Base-by-base conservation (phyloP, 1,139 yeast genomes). In the Debaryomycetaceae sp. region DNA sequence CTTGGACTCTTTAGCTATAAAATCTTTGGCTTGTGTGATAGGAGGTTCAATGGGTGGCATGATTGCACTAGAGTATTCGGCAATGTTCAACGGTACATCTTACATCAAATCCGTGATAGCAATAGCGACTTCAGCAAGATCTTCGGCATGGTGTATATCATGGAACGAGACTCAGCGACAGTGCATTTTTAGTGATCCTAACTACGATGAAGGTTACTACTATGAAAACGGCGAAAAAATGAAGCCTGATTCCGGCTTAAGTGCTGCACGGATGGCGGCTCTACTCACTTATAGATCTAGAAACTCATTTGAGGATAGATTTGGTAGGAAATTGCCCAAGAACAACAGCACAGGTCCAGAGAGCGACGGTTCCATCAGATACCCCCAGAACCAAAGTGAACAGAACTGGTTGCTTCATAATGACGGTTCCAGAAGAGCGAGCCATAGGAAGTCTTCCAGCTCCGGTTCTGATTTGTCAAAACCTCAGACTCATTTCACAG, bases 31-130 rank as follows among this genome's bases (percentile, higher is more conserved):
- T 1, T 80, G 85, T 42, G 95, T 87, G 5, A 80, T 93, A 46
- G 99, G 99, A 30, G 99, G 99, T 0, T 91, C 98, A 27, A 93
- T 93, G 99, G 99, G 99, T 35, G 99, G 99, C n/a, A 93, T 93
- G 99, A 69, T 90, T 43, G 91, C 93, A 0, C 68, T 93, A 52
- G 99, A 93, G 62, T 93, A 91, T 75, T 72, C 75, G 9, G 65
- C 76, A 58, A 83, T 86, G 2, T 86, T 81, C 58, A 86, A 80
- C 53, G 86, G 88, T n/a, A 67, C 76, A 2, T 77, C 73, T 4
- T 93, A 81, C 58, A 96, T 93, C 17, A 77, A 78, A 47, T 70
- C 80, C 34, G 74, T 88, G 24, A 83, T 93, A 22, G 95, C 97
- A 0, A 70, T 93, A 45, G 99, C 99, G 2, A 91, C 99, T 0